These are phyloP conservation scores for Nicotiana noctiflora DNA, from an alignment of 257 asterid genomes.

Conservation along the genomic window DNA sequence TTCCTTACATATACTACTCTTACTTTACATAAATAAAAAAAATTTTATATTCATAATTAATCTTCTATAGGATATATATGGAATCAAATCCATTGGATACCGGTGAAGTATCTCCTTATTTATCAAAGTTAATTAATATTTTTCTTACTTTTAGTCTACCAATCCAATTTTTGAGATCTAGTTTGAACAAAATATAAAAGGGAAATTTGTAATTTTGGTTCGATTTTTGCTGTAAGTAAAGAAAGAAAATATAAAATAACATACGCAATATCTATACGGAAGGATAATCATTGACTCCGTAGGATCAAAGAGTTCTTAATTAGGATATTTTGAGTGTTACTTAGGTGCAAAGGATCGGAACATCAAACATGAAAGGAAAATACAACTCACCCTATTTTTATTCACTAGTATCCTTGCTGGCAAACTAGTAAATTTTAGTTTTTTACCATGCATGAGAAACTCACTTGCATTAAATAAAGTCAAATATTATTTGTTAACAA, in stretches of 20 bases:
- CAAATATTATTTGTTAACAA: neutral
- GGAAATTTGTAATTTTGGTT: neutral
- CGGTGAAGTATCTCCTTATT: neutral
- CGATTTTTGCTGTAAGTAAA: neutral
- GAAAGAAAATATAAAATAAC: neutral
- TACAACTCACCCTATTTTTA: neutral
- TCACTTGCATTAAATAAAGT: neutral
- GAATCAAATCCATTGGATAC: neutral
- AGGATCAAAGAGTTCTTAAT: neutral
- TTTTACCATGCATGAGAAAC: neutral
- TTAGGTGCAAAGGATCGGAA: neutral
- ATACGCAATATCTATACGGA: neutral
- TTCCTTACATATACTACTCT: neutral
- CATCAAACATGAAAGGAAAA: neutral
- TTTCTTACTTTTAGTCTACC: neutral
- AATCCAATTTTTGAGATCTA: neutral
- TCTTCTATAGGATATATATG: neutral
- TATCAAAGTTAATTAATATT: neutral
- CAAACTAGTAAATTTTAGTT: neutral
- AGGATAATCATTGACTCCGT: neutral
- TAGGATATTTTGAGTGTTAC: neutral
- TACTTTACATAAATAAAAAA: neutral
- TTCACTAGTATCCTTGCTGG: neutral
- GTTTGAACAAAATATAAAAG: neutral
- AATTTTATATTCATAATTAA: neutral